Conservation (phyloP, 331 rosid species). For the Pyracantha coccinea region DNA sequence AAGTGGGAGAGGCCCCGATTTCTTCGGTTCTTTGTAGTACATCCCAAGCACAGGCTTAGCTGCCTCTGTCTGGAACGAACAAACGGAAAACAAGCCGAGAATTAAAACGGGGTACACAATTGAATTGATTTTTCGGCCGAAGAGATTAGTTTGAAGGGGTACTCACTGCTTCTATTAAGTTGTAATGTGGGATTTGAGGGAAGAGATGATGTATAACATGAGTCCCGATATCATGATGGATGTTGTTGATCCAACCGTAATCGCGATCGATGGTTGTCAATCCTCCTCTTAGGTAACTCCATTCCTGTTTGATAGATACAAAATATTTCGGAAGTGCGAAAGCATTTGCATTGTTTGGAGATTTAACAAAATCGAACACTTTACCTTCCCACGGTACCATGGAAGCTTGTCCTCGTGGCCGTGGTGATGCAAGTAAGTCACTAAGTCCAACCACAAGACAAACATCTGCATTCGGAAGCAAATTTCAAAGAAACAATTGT, state of each 20-base stretch:
- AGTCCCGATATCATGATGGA: slow-evolving; percentile 48
- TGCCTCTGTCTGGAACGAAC: slow-evolving; percentile 32
- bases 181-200: slow-evolving; percentile 50
- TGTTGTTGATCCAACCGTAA: slow-evolving; percentile 45
- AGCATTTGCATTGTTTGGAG: neutral
- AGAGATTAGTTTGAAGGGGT: neutral
- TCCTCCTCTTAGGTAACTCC: slow-evolving; percentile 53
- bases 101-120: neutral
- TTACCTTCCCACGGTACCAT: slow-evolving; percentile 51
- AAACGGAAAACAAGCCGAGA: neutral
- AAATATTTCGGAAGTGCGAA: neutral
- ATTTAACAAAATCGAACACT: neutral
- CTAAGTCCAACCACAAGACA: slow-evolving; percentile 47
- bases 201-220: slow-evolving; percentile 49
- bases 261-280: slow-evolving; percentile 46
- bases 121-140: neutral
- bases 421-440: slow-evolving; percentile 47
- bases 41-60: slow-evolving; percentile 41
- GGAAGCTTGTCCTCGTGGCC: slow-evolving; percentile 48
- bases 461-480: slow-evolving; percentile 22
- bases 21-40: slow-evolving; percentile 34
- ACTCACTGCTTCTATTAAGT: slow-evolving; percentile 44
- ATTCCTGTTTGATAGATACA: slow-evolving; percentile 27
- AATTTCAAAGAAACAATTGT: neutral
- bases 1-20: slow-evolving; percentile 36